These are phyloP conservation scores for Populus tremula DNA, from an alignment of 345 rosid genomes.

Conservation along the genomic window DNA sequence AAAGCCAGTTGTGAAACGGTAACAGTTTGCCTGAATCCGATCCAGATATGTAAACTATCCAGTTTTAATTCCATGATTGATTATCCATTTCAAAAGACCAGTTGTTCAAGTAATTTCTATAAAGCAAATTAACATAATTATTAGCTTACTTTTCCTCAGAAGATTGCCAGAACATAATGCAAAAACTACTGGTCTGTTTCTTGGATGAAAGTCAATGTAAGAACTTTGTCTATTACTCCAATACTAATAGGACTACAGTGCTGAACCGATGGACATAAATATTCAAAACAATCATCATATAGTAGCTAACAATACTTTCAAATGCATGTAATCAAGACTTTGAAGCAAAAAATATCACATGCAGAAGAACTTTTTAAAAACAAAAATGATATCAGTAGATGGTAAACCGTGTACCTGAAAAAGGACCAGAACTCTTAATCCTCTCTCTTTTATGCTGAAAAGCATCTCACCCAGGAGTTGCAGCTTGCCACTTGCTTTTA, in stretches of 20 bases:
- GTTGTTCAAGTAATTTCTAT: neutral
- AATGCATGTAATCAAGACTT: neutral
- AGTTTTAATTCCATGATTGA: too few species aligned
- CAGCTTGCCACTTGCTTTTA: conserved; percentile 90
- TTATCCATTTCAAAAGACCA: neutral
- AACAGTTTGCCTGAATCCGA: too few species aligned
- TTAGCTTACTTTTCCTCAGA: neutral
- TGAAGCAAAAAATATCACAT: neutral
- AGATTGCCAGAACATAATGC: neutral
- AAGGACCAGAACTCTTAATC: conserved; percentile 65
- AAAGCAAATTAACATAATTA: neutral
- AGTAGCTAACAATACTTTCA: neutral
- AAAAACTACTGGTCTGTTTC: too few species aligned
- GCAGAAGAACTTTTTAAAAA: too few species aligned
- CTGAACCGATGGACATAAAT: too few species aligned
- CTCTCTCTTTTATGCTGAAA: conserved; percentile 43
- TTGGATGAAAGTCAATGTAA: too few species aligned
- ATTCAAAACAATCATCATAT: too few species aligned
- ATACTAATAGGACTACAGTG: too few species aligned
- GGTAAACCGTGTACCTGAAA: conserved; percentile 63
- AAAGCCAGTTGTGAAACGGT: too few species aligned
- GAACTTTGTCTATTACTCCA: too few species aligned
- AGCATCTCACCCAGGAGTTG: conserved; percentile 76
- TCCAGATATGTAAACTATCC: too few species aligned
- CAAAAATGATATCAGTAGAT: neutral